Evolutionary conservation across 495 filamentous ascomycete species (phyloP), one percentile per base, ranked within the genome.

Genomic region (Penicillium herquei): DNA sequence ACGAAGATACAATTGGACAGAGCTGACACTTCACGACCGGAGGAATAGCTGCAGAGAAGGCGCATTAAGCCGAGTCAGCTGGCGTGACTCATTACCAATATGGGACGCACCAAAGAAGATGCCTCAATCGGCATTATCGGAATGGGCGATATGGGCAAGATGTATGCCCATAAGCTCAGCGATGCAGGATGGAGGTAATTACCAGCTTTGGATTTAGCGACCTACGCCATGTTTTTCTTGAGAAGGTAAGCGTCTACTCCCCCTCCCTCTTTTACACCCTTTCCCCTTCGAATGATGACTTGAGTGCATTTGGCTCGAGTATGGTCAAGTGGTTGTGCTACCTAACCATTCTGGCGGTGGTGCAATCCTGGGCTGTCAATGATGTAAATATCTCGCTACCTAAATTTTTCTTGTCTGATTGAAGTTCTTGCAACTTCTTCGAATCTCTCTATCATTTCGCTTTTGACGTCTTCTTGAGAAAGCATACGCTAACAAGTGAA

Each of bases 251-350:
- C 64, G 55, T 26, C 21, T 26, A 26, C 21, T 49, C 21, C 26
- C 30, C 13, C 58, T 54, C 18, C 54, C 58, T 51, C 48, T 59
- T 47, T 47, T 40, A 55, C 60, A 26, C 52, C 48, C 52, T 63
- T 55, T 59, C 30, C 52, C 50, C 50, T 64, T 76, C 66, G 63
- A 67, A 92, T 93, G 92, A 96, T 97, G 92, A 97, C 91, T 89
- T 90, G 92, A 97, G 92, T 89, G 92, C 92, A 97, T 97, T 97
- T 97, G 92, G 92, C 92, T 97, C 90, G 91, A 97, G 91, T 80
- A 95, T 90, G 83, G 81, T 68, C 64, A 72, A 79, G 63, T 54
- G 56, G 62, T 64, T 53, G 39, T 12, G 39, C 63, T 61, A 61
- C 54, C 51, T 65, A 52, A 56, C 77, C 80, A 73, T 87, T 79